A percentile compares a stretch with the other conserved stretches of the same genome.
Conservation (phyloP, 2,329 filamentous ascomycete species). For the Pseudogymnoascus verrucosus region DNA sequence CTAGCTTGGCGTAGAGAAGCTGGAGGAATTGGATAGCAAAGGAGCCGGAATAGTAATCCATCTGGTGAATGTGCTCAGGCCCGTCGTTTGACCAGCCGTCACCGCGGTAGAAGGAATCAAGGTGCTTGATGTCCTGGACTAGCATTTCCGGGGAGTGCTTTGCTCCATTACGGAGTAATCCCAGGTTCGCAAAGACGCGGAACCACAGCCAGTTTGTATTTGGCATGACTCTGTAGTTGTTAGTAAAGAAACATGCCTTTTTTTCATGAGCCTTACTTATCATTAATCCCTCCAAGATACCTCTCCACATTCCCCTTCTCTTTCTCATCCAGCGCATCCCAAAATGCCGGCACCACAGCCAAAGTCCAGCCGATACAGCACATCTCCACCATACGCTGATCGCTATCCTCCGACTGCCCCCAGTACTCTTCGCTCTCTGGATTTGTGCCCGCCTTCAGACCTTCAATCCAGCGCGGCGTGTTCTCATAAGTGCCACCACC, state of each 20-base stretch:
- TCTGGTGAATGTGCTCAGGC: constrained; percentile 69
- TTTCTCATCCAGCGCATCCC: constrained; percentile 50
- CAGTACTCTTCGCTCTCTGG: constrained; percentile 65
- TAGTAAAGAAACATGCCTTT: background rate
- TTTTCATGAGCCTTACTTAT: constrained; percentile 51
- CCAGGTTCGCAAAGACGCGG: constrained; percentile 74
- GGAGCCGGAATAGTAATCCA: constrained; percentile 78
- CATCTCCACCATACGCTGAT: constrained; percentile 81
- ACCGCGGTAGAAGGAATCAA: constrained; percentile 76
- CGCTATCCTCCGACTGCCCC: constrained; percentile 67
- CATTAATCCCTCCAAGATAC: constrained; percentile 69
- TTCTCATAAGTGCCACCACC: constrained; percentile 58
- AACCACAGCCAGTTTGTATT: constrained; percentile 71
- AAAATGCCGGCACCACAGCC: constrained; percentile 47
- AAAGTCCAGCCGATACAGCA: constrained; percentile 70
- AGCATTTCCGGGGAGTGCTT: constrained; percentile 61
- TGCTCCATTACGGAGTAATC: constrained; percentile 66
- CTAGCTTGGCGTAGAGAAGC: constrained; percentile 66
- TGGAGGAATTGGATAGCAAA: constrained; percentile 78
- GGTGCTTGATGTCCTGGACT: constrained; percentile 66
- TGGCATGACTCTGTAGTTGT: constrained; percentile 57
- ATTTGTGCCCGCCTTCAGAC: constrained; percentile 63
- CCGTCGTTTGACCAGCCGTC: constrained; percentile 79
- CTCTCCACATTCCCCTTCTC: constrained; percentile 59
- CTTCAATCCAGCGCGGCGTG: constrained; percentile 59